Evolutionary conservation across 2,329 filamentous ascomycete genomes (phyloP).

Genomic region (Colletotrichum eleusines): DNA sequence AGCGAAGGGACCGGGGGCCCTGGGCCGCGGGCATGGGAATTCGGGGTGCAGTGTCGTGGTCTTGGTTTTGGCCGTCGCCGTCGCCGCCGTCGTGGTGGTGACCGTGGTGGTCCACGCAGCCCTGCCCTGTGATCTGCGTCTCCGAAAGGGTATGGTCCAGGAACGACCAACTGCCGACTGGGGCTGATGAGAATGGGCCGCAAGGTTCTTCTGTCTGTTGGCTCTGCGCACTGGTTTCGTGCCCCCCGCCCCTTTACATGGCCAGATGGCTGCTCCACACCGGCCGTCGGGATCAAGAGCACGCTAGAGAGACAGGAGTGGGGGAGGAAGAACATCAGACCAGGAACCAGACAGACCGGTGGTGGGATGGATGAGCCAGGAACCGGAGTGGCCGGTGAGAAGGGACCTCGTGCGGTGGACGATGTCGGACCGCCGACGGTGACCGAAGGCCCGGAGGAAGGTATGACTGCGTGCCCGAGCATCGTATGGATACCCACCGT

Average conservation of each 20-base stretch:
- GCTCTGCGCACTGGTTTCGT: not conserved
- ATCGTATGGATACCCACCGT: not conserved
- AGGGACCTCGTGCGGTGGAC: constrained; percentile 8
- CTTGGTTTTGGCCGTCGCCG: not conserved
- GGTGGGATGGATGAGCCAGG: constrained; percentile 9
- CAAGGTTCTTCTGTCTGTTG: constrained; percentile 2
- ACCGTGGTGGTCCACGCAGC: not conserved
- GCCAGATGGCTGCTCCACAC: not conserved
- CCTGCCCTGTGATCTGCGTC: constrained; percentile 1
- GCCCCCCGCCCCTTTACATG: not conserved
- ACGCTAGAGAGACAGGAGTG: not conserved
- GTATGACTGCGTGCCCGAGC: not conserved
- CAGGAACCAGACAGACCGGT: constrained; percentile 25
- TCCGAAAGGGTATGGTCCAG: constrained; percentile 27
- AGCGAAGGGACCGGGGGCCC: constrained; percentile 1
- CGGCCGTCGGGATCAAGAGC: not conserved
- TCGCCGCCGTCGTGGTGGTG: not conserved
- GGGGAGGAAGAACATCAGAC: constrained; percentile 24
- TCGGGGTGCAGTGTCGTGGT: not conserved
- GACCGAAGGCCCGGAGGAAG: not conserved
- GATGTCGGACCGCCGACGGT: not conserved
- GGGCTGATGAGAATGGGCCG: constrained; percentile 11
- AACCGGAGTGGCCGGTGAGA: constrained; percentile 30
- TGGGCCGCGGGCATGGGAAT: not conserved
- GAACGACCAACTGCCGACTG: constrained; percentile 34